A percentile compares a stretch with the other conserved stretches of the same genome.
Conservation (phyloP, 1,284 basidiomycete genomes). For the Rhodotorula sp. region DNA sequence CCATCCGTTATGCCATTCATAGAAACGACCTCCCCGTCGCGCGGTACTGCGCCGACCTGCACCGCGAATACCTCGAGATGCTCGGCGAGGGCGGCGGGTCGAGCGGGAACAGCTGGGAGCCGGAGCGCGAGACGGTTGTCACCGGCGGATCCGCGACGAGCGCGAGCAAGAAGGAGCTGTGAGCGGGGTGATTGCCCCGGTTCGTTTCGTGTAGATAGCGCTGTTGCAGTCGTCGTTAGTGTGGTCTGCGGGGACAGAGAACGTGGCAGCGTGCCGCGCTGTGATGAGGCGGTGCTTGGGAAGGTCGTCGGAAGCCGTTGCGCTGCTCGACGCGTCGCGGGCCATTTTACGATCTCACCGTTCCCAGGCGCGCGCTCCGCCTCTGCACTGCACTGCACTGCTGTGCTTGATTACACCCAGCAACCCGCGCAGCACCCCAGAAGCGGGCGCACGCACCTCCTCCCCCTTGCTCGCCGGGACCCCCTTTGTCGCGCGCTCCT, state of each 20-base stretch:
- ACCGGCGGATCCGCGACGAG: background rate
- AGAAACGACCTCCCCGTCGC: conserved; percentile 39
- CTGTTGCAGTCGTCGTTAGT: no score
- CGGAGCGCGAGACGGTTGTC: background rate
- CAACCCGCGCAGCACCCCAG: no score
- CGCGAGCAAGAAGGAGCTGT: background rate
- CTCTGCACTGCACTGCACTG: no score
- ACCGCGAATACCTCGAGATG: conserved; percentile 34
- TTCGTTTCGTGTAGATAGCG: no score
- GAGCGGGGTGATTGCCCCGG: background rate
- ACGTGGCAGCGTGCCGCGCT: background rate
- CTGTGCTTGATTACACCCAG: no score
- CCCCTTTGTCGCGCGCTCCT: background rate
- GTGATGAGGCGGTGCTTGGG: background rate
- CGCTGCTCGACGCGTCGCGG: background rate
- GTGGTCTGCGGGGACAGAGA: background rate
- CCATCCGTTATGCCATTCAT: background rate
- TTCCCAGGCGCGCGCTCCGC: background rate
- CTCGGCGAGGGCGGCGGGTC: conserved; percentile 24
- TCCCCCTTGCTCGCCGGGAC: no score
- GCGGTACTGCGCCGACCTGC: conserved; percentile 31
- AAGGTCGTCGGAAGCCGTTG: background rate
- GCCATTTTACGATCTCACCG: background rate
- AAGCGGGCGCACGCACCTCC: no score
- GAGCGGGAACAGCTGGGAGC: conserved; percentile 20